These are phyloP conservation scores for Ophiostoma himal-ulmi DNA, from an alignment of 2,329 filamentous ascomycete genomes.

Conservation along the genomic window DNA sequence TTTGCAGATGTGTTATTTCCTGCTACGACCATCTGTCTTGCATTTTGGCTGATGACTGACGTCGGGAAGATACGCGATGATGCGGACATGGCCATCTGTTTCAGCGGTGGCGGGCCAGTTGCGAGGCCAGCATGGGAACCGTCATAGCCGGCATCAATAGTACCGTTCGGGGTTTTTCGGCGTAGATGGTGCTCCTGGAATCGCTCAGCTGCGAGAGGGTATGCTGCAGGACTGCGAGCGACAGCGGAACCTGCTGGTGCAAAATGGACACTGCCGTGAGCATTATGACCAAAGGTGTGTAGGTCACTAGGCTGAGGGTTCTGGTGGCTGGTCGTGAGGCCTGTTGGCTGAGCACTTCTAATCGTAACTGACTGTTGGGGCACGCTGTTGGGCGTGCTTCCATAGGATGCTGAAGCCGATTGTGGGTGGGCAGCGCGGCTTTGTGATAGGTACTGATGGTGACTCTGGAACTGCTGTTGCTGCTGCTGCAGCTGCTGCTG, in stretches of 20 bases:
- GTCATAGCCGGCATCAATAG: constrained; percentile 85
- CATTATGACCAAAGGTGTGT: constrained; percentile 26
- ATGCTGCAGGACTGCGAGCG: constrained; percentile 25
- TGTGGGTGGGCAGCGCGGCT: constrained; percentile 19
- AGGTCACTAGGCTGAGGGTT: constrained; percentile 26
- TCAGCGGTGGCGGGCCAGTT: constrained; percentile 68
- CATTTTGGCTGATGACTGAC: constrained; percentile 20
- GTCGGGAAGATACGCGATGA: constrained; percentile 36
- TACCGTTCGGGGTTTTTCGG: constrained; percentile 91
- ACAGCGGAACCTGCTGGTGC: constrained; percentile 8
- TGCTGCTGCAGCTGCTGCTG: constrained; percentile 23
- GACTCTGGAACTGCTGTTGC: constrained; percentile 19
- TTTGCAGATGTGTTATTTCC: not conserved
- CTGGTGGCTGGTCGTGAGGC: constrained; percentile 22
- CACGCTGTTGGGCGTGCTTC: not conserved
- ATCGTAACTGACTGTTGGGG: constrained; percentile 32
- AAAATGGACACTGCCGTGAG: constrained; percentile 14
- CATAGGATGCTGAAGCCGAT: constrained; percentile 4
- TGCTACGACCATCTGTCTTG: constrained; percentile 25
- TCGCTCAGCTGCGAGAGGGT: constrained; percentile 28
- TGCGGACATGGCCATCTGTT: constrained; percentile 73
- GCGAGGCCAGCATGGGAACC: constrained; percentile 68
- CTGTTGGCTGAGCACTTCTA: constrained; percentile 34
- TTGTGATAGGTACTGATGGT: constrained; percentile 22
- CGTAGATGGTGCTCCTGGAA: constrained; percentile 69